A percentile compares a stretch with the other conserved stretches of the same genome.
These are phyloP conservation scores for Phaeotremella fagi DNA, from an alignment of 768 basidiomycete genomes.

Conservation along the genomic window DNA sequence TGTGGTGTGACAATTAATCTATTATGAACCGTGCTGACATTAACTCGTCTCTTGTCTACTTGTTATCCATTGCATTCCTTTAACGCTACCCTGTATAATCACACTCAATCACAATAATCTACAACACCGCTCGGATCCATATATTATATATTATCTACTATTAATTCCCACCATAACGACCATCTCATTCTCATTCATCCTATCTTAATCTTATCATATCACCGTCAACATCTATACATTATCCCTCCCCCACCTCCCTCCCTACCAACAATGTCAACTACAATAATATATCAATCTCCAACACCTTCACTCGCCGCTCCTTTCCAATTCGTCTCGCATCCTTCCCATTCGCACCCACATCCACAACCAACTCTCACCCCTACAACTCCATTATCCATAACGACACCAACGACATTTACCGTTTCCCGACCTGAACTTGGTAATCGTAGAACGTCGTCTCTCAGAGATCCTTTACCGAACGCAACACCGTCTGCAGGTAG, in stretches of 20 bases:
- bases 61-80: too few species aligned
- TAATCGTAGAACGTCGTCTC: conserved; percentile 9
- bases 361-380: background rate
- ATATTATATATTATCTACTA: too few species aligned
- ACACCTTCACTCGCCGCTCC: background rate
- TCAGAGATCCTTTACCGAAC: conserved; percentile 8
- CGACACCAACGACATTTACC: background rate
- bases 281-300: background rate
- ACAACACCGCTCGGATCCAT: too few species aligned
- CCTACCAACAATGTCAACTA: background rate
- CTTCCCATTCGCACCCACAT: background rate
- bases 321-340: background rate
- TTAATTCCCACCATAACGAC: too few species aligned
- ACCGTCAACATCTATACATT: background rate
- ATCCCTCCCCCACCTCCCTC: background rate
- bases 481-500: conserved; percentile 14
- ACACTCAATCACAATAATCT: too few species aligned
- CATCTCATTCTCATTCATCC: too few species aligned
- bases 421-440: background rate
- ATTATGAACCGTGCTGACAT: too few species aligned
- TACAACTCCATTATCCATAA: background rate
- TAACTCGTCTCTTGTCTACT: too few species aligned
- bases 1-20: too few species aligned
- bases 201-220: too few species aligned
- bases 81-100: too few species aligned